Base-by-base conservation (phyloP, 2,329 filamentous ascomycete genomes). In the Berkeleyomyces basicola region DNA sequence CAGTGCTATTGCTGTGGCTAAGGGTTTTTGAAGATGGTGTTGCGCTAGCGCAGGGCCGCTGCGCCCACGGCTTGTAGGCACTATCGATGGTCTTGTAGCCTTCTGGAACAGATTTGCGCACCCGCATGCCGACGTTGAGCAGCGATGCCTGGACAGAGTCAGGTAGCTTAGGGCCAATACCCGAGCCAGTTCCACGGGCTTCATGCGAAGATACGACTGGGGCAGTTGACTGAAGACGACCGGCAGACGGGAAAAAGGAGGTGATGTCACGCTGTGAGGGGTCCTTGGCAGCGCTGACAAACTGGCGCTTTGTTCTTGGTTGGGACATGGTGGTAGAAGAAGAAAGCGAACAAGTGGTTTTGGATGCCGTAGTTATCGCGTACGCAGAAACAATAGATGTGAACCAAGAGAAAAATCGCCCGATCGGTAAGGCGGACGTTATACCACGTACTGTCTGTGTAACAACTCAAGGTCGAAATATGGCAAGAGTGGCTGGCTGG, bases 111-210 rank as follows among this genome's bases (percentile, higher is more conserved):
- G 88, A 88, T 76, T 97, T 97, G 71, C 92, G 87, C 59, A 97
- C 81, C 33, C 92, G 86, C 90, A 96, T 96, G 69, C 92, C 92
- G 67, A 97, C 92, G 69, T 81, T 88, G 49, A 96, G 78, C n/a
- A 97, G 84, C 66, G 87, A 87, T 43, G 90, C 80, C 73, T 96
- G 89, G 40, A 95, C 79, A 6, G 78, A 78, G 33, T 79, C 73
- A 1, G 88, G 84, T 11, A 91, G 77, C 3, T 72, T 68, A 3
- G 83, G 82, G 46, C 61, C 63, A 14, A 62, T 64, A 47, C 63
- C 61, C 39, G 43, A 39, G 43, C 49, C 61, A 33, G 47, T 11
- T 16, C 61, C 60, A 14, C 57, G 63, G 36, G 58, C 58, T 49
- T 49, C 40, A 14, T 76, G 73, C 4, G 67, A 67, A 40, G 55